A percentile compares a stretch with the other conserved stretches of the same genome.
These are phyloP conservation scores for Fusarium chlamydosporum DNA, from an alignment of 2,329 filamentous ascomycete genomes.

Conservation along the genomic window DNA sequence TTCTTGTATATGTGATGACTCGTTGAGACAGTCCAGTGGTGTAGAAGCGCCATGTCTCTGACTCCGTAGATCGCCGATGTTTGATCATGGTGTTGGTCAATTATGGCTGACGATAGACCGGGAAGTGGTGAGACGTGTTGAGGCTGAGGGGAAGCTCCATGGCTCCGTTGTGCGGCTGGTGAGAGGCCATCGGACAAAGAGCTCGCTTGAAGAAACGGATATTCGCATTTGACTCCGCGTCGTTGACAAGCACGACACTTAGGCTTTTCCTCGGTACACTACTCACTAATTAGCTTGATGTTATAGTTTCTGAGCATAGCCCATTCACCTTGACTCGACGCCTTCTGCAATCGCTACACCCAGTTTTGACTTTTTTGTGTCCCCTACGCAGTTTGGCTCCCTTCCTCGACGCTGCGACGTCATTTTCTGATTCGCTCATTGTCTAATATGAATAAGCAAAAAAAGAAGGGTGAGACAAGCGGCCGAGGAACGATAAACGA, in stretches of 20 bases:
- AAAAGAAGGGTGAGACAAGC: background rate
- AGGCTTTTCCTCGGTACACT: slow-evolving; percentile 13
- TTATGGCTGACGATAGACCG: background rate
- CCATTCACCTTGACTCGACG: slow-evolving; percentile 19
- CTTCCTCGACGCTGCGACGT: background rate
- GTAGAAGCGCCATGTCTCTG: slow-evolving; percentile 9
- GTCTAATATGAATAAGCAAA: too few species aligned
- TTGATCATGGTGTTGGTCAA: background rate
- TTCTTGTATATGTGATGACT: slow-evolving; percentile 14
- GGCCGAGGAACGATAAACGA: slow-evolving; percentile 1
- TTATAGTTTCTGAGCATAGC: too few species aligned
- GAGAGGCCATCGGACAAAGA: background rate
- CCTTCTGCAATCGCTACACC: slow-evolving; percentile 18
- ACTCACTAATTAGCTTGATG: background rate
- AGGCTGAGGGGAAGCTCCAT: slow-evolving; percentile 2
- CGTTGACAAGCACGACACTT: slow-evolving; percentile 14
- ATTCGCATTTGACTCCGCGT: slow-evolving; percentile 15
- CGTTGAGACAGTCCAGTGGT: slow-evolving; percentile 14
- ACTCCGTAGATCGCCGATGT: background rate
- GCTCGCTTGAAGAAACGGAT: background rate
- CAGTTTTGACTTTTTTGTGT: slow-evolving; percentile 25
- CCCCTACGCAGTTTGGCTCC: slow-evolving; percentile 7
- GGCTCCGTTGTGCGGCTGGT: background rate
- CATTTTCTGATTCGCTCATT: slow-evolving; percentile 1
- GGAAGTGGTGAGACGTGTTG: slow-evolving; percentile 2